A percentile compares a stretch with the other conserved stretches of the same genome.
Conservation (phyloP, 495 filamentous ascomycete genomes). For the Penicillium soppii region DNA sequence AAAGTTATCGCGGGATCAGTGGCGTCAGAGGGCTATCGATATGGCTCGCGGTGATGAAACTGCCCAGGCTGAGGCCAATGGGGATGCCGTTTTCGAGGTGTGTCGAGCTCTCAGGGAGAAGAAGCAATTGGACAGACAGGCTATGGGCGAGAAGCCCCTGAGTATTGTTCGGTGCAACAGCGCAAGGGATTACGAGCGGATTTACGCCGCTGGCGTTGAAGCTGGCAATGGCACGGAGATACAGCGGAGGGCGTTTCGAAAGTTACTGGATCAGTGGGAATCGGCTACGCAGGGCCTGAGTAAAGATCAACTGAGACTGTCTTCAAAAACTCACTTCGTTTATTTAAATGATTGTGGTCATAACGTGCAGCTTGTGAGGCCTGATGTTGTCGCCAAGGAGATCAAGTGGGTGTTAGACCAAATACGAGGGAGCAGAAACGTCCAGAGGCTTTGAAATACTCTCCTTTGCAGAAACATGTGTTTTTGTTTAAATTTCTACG, state of each 20-base stretch:
- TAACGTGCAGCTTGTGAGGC: slow-evolving; percentile 46
- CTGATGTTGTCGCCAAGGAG: slow-evolving; percentile 47
- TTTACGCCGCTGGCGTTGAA: slow-evolving; percentile 32
- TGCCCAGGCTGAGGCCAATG: slow-evolving; percentile 15
- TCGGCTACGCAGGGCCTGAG: slow-evolving; percentile 38
- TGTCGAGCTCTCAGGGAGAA: slow-evolving; percentile 30
- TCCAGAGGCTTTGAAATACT: slow-evolving; percentile 4
- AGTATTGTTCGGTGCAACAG: slow-evolving; percentile 39
- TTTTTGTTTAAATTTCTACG: no score
- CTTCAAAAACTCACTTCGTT: slow-evolving; percentile 32
- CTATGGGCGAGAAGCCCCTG: slow-evolving; percentile 33
- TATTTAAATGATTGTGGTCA: slow-evolving; percentile 48
- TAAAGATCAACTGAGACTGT: slow-evolving; percentile 44
- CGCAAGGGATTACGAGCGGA: slow-evolving; percentile 29
- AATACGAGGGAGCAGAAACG: slow-evolving; percentile 3
- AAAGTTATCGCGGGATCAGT: slow-evolving; percentile 32
- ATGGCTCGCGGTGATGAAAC: slow-evolving; percentile 26
- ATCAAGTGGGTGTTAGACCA: slow-evolving; percentile 46
- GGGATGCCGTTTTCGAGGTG: slow-evolving; percentile 13
- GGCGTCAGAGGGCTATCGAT: slow-evolving; percentile 34
- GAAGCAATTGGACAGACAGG: slow-evolving; percentile 28
- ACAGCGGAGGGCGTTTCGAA: slow-evolving; percentile 27
- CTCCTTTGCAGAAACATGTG: no score
- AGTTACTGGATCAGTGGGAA: slow-evolving; percentile 38
- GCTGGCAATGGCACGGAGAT: slow-evolving; percentile 33